Conservation (phyloP, 495 filamentous ascomycete genomes). For the Penicillium roqueforti region DNA sequence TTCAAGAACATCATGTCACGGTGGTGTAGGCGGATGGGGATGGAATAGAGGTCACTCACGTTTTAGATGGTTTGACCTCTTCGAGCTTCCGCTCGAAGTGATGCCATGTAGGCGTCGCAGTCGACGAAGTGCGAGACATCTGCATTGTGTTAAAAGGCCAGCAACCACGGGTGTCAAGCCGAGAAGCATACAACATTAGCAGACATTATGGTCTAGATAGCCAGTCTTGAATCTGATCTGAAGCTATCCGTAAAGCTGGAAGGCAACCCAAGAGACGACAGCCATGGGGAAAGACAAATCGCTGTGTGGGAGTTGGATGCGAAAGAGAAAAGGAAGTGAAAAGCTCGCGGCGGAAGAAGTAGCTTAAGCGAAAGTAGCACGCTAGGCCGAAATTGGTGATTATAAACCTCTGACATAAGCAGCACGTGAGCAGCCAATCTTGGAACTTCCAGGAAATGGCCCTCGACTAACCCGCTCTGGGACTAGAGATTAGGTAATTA, state of each 20-base stretch:
- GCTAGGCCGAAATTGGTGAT: constrained; percentile 19
- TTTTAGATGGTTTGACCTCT: constrained; percentile 83
- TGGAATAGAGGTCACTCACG: constrained; percentile 54
- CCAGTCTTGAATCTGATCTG: constrained; percentile 8
- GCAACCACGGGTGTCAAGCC: constrained; percentile 33
- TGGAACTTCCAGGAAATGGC: not conserved
- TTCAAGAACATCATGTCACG: constrained; percentile 70
- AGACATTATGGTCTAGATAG: constrained; percentile 26
- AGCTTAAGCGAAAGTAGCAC: constrained; percentile 13
- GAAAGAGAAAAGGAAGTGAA: constrained; percentile 10
- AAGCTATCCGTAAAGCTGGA: constrained; percentile 25
- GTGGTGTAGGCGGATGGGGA: constrained; percentile 9
- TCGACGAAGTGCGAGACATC: constrained; percentile 62
- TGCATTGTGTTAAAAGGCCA: constrained; percentile 45
- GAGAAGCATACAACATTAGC: constrained; percentile 44
- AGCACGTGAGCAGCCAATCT: not conserved
- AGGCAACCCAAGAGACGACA: constrained; percentile 24
- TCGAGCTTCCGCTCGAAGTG: constrained; percentile 76
- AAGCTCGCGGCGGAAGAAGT: constrained; percentile 17
- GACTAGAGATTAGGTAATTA: constrained; percentile 3
- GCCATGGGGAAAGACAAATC: constrained; percentile 32
- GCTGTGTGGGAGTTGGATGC: constrained; percentile 15
- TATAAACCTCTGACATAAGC: not conserved
- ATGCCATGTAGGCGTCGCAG: constrained; percentile 62
- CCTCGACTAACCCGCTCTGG: not conserved